These are phyloP conservation scores for Cadophora gregata DNA, from an alignment of 2,329 filamentous ascomycete species.

Conservation along the genomic window DNA sequence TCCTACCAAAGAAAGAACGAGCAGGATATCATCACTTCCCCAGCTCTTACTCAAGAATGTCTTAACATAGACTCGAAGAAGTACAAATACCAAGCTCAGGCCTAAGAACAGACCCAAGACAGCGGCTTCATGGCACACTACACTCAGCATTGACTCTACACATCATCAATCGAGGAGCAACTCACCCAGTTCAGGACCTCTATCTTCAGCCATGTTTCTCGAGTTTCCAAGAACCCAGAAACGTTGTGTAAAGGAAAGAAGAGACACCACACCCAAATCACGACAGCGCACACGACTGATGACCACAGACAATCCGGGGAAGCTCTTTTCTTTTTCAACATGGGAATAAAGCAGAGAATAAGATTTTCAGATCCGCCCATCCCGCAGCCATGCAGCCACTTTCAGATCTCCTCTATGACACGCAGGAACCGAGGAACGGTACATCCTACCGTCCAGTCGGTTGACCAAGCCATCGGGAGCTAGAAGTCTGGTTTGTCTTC, in stretches of 20 bases:
- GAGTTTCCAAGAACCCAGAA: not conserved
- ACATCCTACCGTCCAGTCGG: not conserved
- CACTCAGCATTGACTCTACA: conserved; percentile 15
- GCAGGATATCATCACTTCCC: conserved; percentile 37
- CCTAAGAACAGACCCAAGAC: conserved; percentile 33
- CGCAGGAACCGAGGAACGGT: conserved; percentile 24
- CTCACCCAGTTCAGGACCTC: conserved; percentile 31
- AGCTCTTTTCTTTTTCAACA: not conserved
- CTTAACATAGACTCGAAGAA: conserved; percentile 36
- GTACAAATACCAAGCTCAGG: conserved; percentile 36
- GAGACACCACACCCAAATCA: not conserved
- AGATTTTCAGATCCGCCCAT: conserved; percentile 9
- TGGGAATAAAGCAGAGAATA: not conserved
- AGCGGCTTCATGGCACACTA: conserved; percentile 25
- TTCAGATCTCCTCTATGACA: conserved; percentile 7
- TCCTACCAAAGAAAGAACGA: conserved; percentile 35
- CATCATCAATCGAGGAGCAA: not conserved
- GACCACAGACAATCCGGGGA: not conserved
- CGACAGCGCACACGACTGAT: not conserved
- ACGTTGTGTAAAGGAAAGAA: not conserved
- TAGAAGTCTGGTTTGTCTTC: not conserved
- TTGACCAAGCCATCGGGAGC: conserved; percentile 11
- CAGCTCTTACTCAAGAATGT: conserved; percentile 36
- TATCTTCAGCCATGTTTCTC: conserved; percentile 23
- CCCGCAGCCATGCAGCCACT: not conserved